phyloP scores from a whole-genome alignment of 352 stramenopile genomes.

The Phytopythium helicoides region DNA sequence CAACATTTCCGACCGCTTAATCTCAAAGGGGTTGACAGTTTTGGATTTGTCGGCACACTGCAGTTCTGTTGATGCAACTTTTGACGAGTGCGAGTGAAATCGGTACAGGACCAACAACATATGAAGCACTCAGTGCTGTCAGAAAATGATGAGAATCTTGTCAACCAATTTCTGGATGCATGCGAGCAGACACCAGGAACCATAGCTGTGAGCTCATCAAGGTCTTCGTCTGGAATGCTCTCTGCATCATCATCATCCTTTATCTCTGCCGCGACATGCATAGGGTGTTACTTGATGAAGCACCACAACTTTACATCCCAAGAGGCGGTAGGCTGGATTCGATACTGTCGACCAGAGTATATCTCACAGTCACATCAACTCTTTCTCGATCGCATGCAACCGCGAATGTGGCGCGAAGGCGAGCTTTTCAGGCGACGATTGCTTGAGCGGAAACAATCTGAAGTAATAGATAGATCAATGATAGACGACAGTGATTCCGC shows the following conservation, averaged over 20 bases:
- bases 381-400: slow-evolving; percentile 89
- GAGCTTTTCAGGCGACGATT: slow-evolving; percentile 24
- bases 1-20: too few species aligned
- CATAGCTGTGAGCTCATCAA: slow-evolving; percentile 42
- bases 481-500: background rate
- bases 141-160: slow-evolving; percentile 44
- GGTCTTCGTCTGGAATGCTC: background rate
- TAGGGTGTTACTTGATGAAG: slow-evolving; percentile 98
- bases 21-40: slow-evolving; percentile 11
- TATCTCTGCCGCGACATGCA: slow-evolving; percentile 90
- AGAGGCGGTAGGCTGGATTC: slow-evolving; percentile 95
- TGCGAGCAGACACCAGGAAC: slow-evolving; percentile 75
- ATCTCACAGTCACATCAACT: slow-evolving; percentile 87
- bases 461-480: slow-evolving; percentile 8
- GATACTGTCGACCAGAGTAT: slow-evolving; percentile 90
- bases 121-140: background rate
- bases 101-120: background rate
- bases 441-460: slow-evolving; percentile 2
- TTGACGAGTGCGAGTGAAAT: background rate
- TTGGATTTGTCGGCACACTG: slow-evolving; percentile 13
- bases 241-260: slow-evolving; percentile 19
- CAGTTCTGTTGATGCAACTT: background rate
- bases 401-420: slow-evolving; percentile 63
- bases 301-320: slow-evolving; percentile 93
- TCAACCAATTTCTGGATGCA: slow-evolving; percentile 82